phyloP scores from a whole-genome alignment of 2,329 filamentous ascomycete species.

The Diaporthe batatas region DNA sequence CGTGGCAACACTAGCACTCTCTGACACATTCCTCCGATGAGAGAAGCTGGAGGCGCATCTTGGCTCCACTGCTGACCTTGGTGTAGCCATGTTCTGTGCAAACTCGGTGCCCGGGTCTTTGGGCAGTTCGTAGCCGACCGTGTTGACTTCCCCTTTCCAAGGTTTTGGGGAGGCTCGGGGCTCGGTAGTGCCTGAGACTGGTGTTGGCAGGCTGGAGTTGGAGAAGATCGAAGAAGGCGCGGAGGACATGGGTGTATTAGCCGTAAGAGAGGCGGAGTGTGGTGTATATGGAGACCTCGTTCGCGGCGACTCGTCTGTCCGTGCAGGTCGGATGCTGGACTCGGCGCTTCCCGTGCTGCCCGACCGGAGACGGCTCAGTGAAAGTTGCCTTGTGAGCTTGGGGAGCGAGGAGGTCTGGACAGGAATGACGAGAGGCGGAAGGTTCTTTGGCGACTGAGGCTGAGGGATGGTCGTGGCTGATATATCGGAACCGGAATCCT shows the following conservation, averaged over 20 bases:
- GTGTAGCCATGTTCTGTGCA: constrained; percentile 44
- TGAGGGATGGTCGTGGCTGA: constrained; percentile 49
- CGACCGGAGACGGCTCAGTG: constrained; percentile 60
- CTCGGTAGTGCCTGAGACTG: constrained; percentile 64
- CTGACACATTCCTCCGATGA: constrained; percentile 69
- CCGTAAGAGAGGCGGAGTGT: constrained; percentile 56
- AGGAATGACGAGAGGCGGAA: constrained; percentile 71
- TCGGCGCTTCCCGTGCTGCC: constrained; percentile 59
- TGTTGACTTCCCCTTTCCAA: constrained; percentile 55
- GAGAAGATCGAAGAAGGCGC: constrained; percentile 50
- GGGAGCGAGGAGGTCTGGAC: constrained; percentile 50
- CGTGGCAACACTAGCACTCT: constrained; percentile 67
- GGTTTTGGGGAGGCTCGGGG: constrained; percentile 58
- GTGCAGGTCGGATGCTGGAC: constrained; percentile 54
- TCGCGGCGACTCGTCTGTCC: constrained; percentile 62
- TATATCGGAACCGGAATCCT: constrained; percentile 9
- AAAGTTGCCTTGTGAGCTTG: constrained; percentile 55
- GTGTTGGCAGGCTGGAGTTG: constrained; percentile 60
- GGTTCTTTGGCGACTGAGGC: constrained; percentile 65
- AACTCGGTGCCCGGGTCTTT: constrained; percentile 49
- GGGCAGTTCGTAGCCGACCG: constrained; percentile 47
- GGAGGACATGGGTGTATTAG: constrained; percentile 60
- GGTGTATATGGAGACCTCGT: constrained; percentile 61
- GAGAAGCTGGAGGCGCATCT: constrained; percentile 47
- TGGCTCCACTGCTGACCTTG: constrained; percentile 51